These are phyloP conservation scores for Aspergillus biplanus DNA, from an alignment of 495 filamentous ascomycete species.

Conservation along the genomic window DNA sequence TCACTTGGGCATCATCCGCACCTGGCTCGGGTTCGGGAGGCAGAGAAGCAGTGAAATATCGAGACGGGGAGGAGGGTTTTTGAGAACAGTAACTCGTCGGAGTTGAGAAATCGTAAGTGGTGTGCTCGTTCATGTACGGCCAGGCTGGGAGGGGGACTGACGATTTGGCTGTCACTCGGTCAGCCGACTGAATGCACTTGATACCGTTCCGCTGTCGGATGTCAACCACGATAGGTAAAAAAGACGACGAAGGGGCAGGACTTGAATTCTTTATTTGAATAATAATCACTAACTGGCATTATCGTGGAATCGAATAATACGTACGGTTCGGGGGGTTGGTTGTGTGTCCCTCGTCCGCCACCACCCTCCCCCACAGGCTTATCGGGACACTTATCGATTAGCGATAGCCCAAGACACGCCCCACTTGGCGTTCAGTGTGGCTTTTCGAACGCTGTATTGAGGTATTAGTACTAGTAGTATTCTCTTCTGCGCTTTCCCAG, in stretches of 20 bases:
- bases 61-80: not conserved
- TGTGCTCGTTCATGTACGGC: not conserved
- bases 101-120: not conserved
- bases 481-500: too few species aligned
- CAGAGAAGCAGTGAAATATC: not conserved
- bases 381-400: slow-evolving; percentile 25
- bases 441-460: not conserved
- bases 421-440: slow-evolving; percentile 13
- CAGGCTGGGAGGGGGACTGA: not conserved
- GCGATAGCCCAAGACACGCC: slow-evolving; percentile 13
- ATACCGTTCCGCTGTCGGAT: not conserved
- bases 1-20: slow-evolving; percentile 24
- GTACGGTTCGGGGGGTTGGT: not conserved
- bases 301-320: too few species aligned
- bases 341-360: slow-evolving; percentile 1
- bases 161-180: not conserved
- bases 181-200: not conserved
- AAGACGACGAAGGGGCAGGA: too few species aligned
- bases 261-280: too few species aligned
- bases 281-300: too few species aligned
- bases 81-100: not conserved
- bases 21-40: not conserved
- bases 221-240: too few species aligned
- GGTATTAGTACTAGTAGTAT: not conserved
- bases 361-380: slow-evolving; percentile 19